Conservation (phyloP, 768 basidiomycete genomes). For the Lactifluus rugatus region DNA sequence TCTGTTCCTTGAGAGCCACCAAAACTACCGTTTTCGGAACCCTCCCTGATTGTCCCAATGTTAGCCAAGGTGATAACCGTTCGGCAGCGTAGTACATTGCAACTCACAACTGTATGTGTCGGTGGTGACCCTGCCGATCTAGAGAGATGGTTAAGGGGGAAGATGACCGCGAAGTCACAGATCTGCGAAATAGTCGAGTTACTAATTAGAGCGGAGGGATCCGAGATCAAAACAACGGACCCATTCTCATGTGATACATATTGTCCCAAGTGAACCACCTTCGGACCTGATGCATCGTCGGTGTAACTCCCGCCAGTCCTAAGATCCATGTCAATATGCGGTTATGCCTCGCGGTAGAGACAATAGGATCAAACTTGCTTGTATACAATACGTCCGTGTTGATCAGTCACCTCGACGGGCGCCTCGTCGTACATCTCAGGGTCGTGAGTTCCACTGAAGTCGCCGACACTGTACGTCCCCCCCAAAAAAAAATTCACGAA, state of each 20-base stretch:
- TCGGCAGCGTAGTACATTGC: background rate
- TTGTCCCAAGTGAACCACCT: slow-evolving; percentile 19
- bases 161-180: background rate
- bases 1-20: slow-evolving; percentile 10
- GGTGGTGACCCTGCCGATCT: slow-evolving; percentile 12
- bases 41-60: slow-evolving; percentile 1
- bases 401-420: slow-evolving; percentile 17
- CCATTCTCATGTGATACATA: slow-evolving; percentile 4
- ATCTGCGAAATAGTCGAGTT: background rate
- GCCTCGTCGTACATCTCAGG: slow-evolving; percentile 14
- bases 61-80: background rate
- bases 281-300: slow-evolving; percentile 14
- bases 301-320: slow-evolving; percentile 14
- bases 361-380: background rate
- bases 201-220: background rate
- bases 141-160: slow-evolving; percentile 17
- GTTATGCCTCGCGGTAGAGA: background rate
- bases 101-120: slow-evolving; percentile 9
- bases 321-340: background rate
- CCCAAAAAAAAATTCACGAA: background rate
- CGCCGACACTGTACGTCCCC: slow-evolving; percentile 12
- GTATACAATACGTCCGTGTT: slow-evolving; percentile 14
- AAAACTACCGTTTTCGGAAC: slow-evolving; percentile 10
- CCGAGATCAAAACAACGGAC: background rate
- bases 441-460: slow-evolving; percentile 6